Conservation (phyloP, 306 rosid species). For the Rosa lucieae region DNA sequence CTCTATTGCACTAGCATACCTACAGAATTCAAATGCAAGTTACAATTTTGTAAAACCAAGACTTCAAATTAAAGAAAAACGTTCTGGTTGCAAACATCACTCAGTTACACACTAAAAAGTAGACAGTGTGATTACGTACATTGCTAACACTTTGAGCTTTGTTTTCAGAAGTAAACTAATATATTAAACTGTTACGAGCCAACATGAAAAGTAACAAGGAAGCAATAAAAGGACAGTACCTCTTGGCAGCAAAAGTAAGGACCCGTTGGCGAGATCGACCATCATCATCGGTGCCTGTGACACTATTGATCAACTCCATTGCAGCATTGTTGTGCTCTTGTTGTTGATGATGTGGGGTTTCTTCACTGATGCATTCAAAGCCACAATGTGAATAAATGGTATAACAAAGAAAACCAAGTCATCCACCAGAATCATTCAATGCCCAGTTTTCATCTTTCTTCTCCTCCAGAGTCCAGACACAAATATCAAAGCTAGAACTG, state of each 20-base stretch:
- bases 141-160: neutral
- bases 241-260: slow-evolving; percentile 96
- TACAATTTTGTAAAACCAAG: neutral
- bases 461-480: no score
- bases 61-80: slow-evolving; percentile 7
- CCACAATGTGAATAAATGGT: neutral
- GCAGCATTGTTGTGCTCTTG: slow-evolving; percentile 75
- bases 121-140: neutral
- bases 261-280: slow-evolving; percentile 97
- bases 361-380: slow-evolving; percentile 52
- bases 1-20: slow-evolving; percentile 95
- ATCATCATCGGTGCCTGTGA: slow-evolving; percentile 83
- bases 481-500: no score
- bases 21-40: slow-evolving; percentile 35
- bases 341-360: slow-evolving; percentile 48
- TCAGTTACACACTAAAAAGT: neutral
- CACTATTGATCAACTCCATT: slow-evolving; percentile 88
- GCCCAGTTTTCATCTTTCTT: no score
- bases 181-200: neutral
- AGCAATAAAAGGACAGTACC: slow-evolving; percentile 41
- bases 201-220: slow-evolving; percentile 18
- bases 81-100: neutral
- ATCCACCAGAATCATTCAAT: neutral
- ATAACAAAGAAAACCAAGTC: neutral
- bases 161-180: neutral